A percentile compares a stretch with the other conserved stretches of the same genome.
These are phyloP conservation scores for Blastomyces gilchristii DNA, from an alignment of 2,329 filamentous ascomycete species.

Conservation along the genomic window DNA sequence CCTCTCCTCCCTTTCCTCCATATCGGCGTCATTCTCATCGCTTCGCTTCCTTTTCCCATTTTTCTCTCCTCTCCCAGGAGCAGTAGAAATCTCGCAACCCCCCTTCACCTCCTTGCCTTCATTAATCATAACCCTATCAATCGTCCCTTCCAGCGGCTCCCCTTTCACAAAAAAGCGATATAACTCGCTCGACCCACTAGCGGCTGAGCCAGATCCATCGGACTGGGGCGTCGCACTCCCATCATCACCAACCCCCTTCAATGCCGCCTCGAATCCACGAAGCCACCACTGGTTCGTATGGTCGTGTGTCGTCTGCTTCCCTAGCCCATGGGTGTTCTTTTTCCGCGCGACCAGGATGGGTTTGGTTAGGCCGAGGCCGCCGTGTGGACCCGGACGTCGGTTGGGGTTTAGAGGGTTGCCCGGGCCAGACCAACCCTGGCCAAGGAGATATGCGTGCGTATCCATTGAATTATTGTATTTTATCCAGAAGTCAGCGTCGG, in stretches of 20 bases:
- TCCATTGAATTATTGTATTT: conserved; percentile 51
- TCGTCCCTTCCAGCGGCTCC: conserved; percentile 62
- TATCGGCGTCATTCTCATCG: conserved; percentile 6
- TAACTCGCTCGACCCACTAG: conserved; percentile 43
- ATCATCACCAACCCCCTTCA: conserved; percentile 62
- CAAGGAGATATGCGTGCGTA: conserved; percentile 67
- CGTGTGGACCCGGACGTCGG: conserved; percentile 39
- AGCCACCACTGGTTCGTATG: conserved; percentile 90
- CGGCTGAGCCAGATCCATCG: conserved; percentile 41
- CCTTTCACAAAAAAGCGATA: conserved; percentile 81
- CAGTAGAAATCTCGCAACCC: conserved; percentile 20
- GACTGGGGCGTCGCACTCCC: conserved; percentile 49
- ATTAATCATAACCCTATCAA: conserved; percentile 17
- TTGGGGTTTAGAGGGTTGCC: conserved; percentile 77
- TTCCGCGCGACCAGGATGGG: conserved; percentile 78
- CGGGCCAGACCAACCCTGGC: conserved; percentile 81
- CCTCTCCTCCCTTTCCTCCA: conserved; percentile 9
- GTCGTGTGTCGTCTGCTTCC: conserved; percentile 56
- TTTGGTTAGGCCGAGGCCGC: conserved; percentile 65
- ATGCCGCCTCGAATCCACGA: conserved; percentile 81
- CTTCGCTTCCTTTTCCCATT: conserved; percentile 18
- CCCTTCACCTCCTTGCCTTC: conserved; percentile 29
- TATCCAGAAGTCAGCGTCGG: neutral
- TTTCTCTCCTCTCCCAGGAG: conserved; percentile 17
- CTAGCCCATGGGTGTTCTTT: conserved; percentile 69